A percentile compares a stretch with the other conserved stretches of the same genome.
Conservation (phyloP, 768 basidiomycete species). For the Mycena indigotica region DNA sequence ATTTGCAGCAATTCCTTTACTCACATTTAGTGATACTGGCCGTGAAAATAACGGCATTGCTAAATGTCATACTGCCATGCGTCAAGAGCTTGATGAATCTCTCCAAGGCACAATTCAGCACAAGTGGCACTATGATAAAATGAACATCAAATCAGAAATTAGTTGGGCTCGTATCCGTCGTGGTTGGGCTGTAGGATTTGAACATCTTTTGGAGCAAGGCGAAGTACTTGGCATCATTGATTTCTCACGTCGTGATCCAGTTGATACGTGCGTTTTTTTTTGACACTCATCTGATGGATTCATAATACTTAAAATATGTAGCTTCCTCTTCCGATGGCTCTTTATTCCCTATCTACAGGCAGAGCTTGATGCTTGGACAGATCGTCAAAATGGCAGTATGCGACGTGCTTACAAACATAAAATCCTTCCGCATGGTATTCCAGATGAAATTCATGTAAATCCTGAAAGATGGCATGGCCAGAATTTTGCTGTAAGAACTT, state of each 20-base stretch:
- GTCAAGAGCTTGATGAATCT: conserved; percentile 42
- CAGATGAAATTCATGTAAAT: conserved; percentile 32
- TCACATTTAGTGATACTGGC: conserved; percentile 48
- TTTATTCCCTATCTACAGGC: too few species aligned
- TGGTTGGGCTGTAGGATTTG: conserved; percentile 38
- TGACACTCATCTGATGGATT: background rate
- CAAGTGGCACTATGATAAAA: conserved; percentile 38
- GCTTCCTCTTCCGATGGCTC: conserved; percentile 44
- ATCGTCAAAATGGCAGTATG: conserved; percentile 23
- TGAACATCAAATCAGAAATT: conserved; percentile 44
- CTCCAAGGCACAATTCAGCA: conserved; percentile 44
- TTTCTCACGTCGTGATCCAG: background rate
- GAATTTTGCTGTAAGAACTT: too few species aligned
- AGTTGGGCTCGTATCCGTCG: conserved; percentile 39
- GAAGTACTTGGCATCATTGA: too few species aligned
- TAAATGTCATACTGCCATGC: conserved; percentile 43
- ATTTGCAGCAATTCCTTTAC: conserved; percentile 37
- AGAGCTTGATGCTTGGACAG: conserved; percentile 39
- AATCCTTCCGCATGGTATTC: conserved; percentile 42
- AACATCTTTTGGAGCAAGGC: background rate
- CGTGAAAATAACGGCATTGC: too few species aligned
- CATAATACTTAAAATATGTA: conserved; percentile 20
- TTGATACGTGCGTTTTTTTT: conserved; percentile 24
- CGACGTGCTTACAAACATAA: too few species aligned
- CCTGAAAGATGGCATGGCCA: too few species aligned